Evolutionary conservation across 129 eudicot species (phyloP).

Genomic region (Tagetes erecta): DNA sequence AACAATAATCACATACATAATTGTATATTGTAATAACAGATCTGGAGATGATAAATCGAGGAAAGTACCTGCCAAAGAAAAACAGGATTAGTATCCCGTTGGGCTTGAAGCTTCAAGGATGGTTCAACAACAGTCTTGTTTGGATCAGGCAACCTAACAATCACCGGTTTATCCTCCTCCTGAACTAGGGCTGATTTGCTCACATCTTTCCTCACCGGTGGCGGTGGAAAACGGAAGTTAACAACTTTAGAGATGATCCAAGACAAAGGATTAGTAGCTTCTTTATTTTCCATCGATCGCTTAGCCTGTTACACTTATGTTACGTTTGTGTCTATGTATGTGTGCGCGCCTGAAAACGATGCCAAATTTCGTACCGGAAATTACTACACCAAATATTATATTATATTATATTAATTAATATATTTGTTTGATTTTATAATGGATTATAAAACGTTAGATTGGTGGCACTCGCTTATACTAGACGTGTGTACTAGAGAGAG

Average conservation of each 20-base stretch:
- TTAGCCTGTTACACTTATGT: background rate
- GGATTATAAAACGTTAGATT: background rate
- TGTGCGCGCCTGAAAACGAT: background rate
- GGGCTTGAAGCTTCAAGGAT: constrained; percentile 56
- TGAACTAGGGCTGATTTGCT: background rate
- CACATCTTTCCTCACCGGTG: constrained; percentile 20
- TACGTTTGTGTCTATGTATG: background rate
- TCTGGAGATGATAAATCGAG: background rate
- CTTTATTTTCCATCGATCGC: constrained; percentile 34
- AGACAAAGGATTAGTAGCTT: constrained; percentile 33
- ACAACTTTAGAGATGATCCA: constrained; percentile 35
- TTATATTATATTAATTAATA: no score
- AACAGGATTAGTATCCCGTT: constrained; percentile 50
- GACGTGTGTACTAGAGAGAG: constrained; percentile 23
- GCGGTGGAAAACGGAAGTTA: constrained; percentile 36
- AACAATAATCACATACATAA: no score
- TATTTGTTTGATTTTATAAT: no score
- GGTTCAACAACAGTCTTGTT: constrained; percentile 25
- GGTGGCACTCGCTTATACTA: constrained; percentile 8
- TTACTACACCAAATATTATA: background rate
- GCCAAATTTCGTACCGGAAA: constrained; percentile 1
- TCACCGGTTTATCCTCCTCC: constrained; percentile 32
- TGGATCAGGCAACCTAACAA: constrained; percentile 40
- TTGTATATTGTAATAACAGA: no score
- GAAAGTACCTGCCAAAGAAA: constrained; percentile 74